phyloP scores from a whole-genome alignment of 2,329 filamentous ascomycete species.

The Epichloe festucae region DNA sequence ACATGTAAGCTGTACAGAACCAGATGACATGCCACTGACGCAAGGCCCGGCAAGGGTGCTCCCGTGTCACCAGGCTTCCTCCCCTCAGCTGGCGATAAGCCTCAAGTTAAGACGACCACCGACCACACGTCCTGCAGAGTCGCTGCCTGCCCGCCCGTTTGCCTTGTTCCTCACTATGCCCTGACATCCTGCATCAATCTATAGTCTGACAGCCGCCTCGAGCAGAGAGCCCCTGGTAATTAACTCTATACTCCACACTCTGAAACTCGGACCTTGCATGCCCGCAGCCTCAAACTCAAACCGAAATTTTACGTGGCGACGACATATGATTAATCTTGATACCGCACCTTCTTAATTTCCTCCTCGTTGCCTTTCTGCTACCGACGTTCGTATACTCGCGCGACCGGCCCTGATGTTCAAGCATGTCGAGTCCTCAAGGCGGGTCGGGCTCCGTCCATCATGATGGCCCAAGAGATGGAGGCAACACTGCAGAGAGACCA shows the following conservation, averaged over 20 bases:
- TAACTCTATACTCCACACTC: neutral
- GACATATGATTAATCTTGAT: neutral
- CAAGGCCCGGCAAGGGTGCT: slow-evolving; percentile 5
- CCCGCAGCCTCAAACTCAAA: neutral
- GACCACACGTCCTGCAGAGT: neutral
- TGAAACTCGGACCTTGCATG: slow-evolving; percentile 2
- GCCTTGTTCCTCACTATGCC: neutral
- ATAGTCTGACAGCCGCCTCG: neutral
- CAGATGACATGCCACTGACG: slow-evolving; percentile 6
- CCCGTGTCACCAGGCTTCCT: neutral
- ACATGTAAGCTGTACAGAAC: too few relatives aligned
- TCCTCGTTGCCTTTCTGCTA: too few relatives aligned
- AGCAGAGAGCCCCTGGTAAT: neutral
- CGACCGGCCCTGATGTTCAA: slow-evolving; percentile 11
- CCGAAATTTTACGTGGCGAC: neutral
- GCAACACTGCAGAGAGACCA: neutral
- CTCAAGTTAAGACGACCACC: neutral
- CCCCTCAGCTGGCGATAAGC: neutral
- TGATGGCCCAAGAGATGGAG: neutral
- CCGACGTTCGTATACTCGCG: neutral
- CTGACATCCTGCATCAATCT: neutral
- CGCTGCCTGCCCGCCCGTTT: neutral
- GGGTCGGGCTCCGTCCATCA: slow-evolving; percentile 12
- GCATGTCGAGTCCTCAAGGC: slow-evolving; percentile 21
- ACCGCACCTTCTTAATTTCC: neutral